These are phyloP conservation scores for Entomortierella lignicola DNA, from an alignment of 192 early-diverging fungal genomes.

Conservation along the genomic window DNA sequence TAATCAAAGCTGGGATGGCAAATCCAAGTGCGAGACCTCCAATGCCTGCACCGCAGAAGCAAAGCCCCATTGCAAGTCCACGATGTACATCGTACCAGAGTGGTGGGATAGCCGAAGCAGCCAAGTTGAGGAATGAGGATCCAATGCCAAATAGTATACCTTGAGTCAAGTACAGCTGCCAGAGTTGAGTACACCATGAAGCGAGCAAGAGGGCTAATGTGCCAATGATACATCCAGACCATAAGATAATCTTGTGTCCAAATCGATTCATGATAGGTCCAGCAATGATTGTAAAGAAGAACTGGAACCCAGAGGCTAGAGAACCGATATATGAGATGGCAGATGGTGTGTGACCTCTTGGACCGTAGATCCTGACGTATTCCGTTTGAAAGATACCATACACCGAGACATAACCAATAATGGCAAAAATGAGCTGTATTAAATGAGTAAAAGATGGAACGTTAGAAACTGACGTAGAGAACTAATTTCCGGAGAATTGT, in stretches of 20 bases:
- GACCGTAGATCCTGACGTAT: constrained; percentile 44
- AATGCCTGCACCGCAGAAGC: constrained; percentile 53
- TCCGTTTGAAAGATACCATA: constrained; percentile 48
- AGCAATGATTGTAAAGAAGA: constrained; percentile 42
- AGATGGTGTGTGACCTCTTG: constrained; percentile 18
- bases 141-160: constrained; percentile 59
- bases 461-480: too few species aligned
- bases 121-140: constrained; percentile 50
- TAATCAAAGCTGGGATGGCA: constrained; percentile 38
- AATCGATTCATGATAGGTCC: constrained; percentile 46
- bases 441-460: too few species aligned
- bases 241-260: constrained; percentile 38
- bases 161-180: constrained; percentile 45
- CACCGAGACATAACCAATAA: constrained; percentile 46
- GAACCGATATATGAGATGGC: constrained; percentile 40
- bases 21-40: constrained; percentile 43
- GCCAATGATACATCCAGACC: constrained; percentile 29
- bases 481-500: too few species aligned
- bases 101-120: constrained; percentile 46
- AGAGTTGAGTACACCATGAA: constrained; percentile 45
- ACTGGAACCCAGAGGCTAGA: constrained; percentile 40
- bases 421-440: constrained; percentile 28
- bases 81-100: constrained; percentile 54
- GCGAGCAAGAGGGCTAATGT: constrained; percentile 36
- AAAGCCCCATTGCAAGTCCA: constrained; percentile 53